Conservation (phyloP, 306 rosid genomes). For the Notholithocarpus densiflorus region DNA sequence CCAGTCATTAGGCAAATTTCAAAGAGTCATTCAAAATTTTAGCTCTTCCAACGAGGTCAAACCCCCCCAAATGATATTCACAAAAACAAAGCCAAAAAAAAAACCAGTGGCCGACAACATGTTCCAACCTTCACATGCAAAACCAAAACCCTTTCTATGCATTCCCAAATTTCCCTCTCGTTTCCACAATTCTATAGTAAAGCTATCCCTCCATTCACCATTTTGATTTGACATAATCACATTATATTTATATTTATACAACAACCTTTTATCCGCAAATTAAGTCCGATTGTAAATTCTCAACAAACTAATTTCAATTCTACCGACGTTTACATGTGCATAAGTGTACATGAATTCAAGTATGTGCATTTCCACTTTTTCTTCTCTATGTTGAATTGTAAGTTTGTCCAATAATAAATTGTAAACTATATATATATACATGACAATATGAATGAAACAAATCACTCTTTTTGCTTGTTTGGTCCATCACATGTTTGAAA, state of each 20-base stretch:
- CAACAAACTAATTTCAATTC: no score
- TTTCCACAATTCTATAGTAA: neutral
- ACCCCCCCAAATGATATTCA: constrained; percentile 23
- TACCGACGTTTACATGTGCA: no score
- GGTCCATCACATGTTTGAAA: neutral
- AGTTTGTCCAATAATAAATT: no score
- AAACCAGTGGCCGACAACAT: constrained; percentile 63
- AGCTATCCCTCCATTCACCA: neutral
- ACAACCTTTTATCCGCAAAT: no score
- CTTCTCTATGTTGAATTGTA: no score
- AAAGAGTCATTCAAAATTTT: constrained; percentile 15
- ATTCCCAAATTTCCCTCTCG: neutral
- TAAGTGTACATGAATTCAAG: no score
- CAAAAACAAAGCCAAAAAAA: constrained; percentile 26
- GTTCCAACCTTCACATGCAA: constrained; percentile 40
- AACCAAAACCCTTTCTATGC: constrained; percentile 22
- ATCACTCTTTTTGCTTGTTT: neutral
- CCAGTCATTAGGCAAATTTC: constrained; percentile 11
- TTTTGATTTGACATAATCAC: neutral
- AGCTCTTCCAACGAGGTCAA: constrained; percentile 51
- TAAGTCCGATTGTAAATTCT: no score
- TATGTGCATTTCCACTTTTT: no score
- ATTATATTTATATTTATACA: no score
- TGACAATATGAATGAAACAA: neutral
- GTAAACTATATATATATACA: neutral